Evolutionary conservation across 352 stramenopile species (phyloP).

Genomic region (Peronospora farinosa): DNA sequence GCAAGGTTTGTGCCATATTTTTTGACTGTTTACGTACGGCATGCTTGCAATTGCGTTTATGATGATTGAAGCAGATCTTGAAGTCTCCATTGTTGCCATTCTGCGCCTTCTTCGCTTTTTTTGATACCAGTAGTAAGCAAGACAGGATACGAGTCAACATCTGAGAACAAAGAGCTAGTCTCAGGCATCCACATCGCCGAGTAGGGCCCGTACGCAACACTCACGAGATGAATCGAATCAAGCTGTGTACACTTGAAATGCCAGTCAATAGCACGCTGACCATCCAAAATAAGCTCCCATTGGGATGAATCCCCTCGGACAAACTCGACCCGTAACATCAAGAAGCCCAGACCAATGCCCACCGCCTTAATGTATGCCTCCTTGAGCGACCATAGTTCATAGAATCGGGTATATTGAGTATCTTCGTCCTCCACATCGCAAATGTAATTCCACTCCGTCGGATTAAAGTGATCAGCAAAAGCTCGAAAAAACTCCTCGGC

Average conservation of each 20-base stretch:
- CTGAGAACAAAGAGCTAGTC: conserved; percentile 40
- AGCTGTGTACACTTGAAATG: conserved; percentile 33
- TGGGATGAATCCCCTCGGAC: not conserved
- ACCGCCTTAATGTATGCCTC: conserved; percentile 74
- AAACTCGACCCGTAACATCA: conserved; percentile 54
- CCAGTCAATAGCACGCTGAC: conserved; percentile 36
- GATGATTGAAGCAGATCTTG: too few species aligned
- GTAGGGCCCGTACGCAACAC: conserved; percentile 38
- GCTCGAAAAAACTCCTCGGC: conserved; percentile 48
- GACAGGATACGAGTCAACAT: not conserved
- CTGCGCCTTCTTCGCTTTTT: too few species aligned
- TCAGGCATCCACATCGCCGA: conserved; percentile 37
- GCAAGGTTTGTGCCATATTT: too few species aligned
- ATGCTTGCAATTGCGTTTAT: too few species aligned
- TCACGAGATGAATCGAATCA: conserved; percentile 39
- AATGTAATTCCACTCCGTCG: conserved; percentile 58
- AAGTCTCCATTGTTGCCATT: too few species aligned
- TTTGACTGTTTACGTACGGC: too few species aligned
- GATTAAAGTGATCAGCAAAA: conserved; percentile 54
- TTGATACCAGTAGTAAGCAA: too few species aligned
- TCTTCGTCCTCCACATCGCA: conserved; percentile 14
- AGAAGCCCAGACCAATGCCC: conserved; percentile 60
- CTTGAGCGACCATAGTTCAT: conserved; percentile 71
- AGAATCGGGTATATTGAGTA: conserved; percentile 42
- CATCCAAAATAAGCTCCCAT: conserved; percentile 44